phyloP scores from a whole-genome alignment of 805 yeast genomes.

The Scheffersomyces lignosus region DNA sequence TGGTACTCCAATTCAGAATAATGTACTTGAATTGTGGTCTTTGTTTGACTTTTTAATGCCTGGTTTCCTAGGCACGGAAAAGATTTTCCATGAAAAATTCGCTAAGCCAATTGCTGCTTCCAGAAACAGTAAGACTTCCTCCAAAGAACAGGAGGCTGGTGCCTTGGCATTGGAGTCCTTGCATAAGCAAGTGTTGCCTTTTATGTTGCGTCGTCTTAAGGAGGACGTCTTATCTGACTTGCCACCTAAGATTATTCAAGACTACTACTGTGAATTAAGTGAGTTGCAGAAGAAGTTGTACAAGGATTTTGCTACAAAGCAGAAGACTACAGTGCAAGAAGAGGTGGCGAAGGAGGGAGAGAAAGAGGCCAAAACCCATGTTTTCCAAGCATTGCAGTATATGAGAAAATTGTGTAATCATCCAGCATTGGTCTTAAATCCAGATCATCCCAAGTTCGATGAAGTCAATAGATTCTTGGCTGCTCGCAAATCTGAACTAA shows the following conservation, averaged over 20 bases:
- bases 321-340: conserved; percentile 66
- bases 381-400: conserved; percentile 95
- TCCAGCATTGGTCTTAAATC: conserved; percentile 84
- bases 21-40: conserved; percentile 96
- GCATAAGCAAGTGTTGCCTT: conserved; percentile 95
- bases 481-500: conserved; percentile 57
- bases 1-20: conserved; percentile 98
- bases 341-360: conserved; percentile 50
- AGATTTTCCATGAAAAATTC: conserved; percentile 88
- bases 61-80: conserved; percentile 94
- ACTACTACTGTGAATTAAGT: conserved; percentile 93
- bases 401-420: conserved; percentile 97
- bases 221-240: conserved; percentile 94
- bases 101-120: conserved; percentile 98
- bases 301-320: conserved; percentile 85
- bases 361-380: conserved; percentile 74
- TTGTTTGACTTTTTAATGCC: conserved; percentile 98
- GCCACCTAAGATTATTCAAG: conserved; percentile 98
- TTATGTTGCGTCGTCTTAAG: conserved; percentile 91
- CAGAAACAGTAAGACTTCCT: conserved; percentile 80
- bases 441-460: conserved; percentile 76
- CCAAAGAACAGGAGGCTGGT: conserved; percentile 95
- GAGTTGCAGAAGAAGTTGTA: conserved; percentile 86
- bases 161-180: conserved; percentile 93
- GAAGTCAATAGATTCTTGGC: conserved; percentile 65